Conservation (phyloP, 2,329 filamentous ascomycete genomes). For the Botrytis squamosa region DNA sequence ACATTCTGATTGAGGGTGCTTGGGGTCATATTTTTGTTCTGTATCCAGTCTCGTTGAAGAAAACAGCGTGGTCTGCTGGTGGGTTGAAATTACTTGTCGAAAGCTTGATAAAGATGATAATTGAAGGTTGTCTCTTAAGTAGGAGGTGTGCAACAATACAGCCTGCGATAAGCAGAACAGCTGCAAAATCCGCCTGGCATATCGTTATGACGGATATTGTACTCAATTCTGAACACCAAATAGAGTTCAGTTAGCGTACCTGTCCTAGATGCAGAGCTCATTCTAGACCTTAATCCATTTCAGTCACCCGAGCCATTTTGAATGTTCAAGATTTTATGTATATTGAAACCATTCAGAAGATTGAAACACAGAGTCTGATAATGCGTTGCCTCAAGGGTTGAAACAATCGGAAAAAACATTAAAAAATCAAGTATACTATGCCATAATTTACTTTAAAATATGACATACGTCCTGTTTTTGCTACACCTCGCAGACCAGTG, state of each 20-base stretch:
- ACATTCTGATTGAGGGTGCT: neutral
- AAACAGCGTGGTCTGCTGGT: neutral
- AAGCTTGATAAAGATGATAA: neutral
- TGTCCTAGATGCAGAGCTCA: neutral
- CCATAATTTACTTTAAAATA: neutral
- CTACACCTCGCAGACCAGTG: neutral
- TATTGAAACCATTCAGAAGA: neutral
- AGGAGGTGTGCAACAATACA: neutral
- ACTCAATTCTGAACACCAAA: neutral
- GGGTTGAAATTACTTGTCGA: neutral
- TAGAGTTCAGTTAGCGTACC: neutral
- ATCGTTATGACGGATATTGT: neutral
- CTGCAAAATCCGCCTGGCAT: neutral
- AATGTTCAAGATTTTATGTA: neutral
- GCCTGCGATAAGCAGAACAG: neutral
- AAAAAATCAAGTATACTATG: neutral
- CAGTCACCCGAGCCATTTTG: neutral
- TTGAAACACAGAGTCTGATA: neutral
- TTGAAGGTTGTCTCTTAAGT: neutral
- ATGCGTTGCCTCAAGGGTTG: too few species aligned
- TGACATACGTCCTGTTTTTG: too few species aligned
- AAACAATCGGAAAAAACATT: neutral
- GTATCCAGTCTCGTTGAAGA: neutral
- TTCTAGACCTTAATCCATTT: neutral
- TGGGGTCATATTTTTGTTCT: neutral